Conservation (phyloP, 306 rosid genomes). For the Vicia villosa region DNA sequence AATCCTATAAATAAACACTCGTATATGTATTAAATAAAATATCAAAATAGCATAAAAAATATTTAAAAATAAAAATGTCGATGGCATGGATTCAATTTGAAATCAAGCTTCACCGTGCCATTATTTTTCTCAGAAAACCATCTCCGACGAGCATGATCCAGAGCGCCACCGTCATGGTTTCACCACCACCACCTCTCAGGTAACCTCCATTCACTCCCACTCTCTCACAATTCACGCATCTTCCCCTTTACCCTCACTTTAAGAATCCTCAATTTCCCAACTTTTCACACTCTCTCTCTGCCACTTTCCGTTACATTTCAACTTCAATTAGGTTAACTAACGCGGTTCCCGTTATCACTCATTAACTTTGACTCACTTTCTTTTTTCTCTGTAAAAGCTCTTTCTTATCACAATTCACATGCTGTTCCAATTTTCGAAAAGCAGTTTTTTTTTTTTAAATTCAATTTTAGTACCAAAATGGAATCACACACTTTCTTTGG, state of each 20-base stretch:
- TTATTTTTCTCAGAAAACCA: not conserved
- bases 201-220: not conserved
- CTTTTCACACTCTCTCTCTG: conserved; percentile 28
- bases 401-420: conserved; percentile 39
- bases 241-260: conserved; percentile 35
- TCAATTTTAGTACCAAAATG: not conserved
- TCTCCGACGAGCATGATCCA: conserved; percentile 12
- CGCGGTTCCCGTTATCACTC: conserved; percentile 31
- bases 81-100: conserved; percentile 22
- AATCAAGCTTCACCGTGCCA: not conserved
- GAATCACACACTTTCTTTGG: conserved; percentile 29
- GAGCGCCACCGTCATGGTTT: conserved; percentile 6
- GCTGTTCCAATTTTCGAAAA: conserved; percentile 40
- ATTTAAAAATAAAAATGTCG: not conserved
- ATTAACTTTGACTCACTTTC: conserved; percentile 37
- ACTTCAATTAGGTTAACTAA: conserved; percentile 30
- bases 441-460: conserved; percentile 28
- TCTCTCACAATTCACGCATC: not conserved
- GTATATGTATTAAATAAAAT: too few species aligned
- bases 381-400: not conserved
- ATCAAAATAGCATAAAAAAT: too few species aligned
- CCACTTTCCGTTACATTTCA: not conserved
- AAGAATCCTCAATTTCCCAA: conserved; percentile 25
- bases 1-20: too few species aligned
- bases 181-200: conserved; percentile 30